Evolutionary conservation across 1,284 basidiomycete genomes (phyloP).

Genomic region (Ceratobasidium sp.): DNA sequence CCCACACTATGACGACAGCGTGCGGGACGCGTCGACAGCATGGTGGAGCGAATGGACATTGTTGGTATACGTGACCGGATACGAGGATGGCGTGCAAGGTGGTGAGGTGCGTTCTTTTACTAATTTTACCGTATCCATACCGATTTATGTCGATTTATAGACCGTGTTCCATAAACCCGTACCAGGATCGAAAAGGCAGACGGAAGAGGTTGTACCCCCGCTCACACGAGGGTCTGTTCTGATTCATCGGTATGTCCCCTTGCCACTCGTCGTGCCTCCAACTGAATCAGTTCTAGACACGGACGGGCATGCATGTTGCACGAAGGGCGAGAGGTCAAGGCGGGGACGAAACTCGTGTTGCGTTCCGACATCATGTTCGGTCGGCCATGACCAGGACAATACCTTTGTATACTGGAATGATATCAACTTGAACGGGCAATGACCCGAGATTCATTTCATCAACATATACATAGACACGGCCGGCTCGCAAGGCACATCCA

Average conservation of each 20-base stretch:
- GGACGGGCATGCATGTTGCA: slow-evolving; percentile 82
- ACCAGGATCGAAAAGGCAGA: slow-evolving; percentile 57
- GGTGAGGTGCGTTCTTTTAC: slow-evolving; percentile 66
- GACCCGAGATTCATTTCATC: background rate
- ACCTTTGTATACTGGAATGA: background rate
- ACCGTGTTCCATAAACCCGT: slow-evolving; percentile 78
- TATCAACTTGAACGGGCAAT: background rate
- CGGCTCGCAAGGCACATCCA: background rate
- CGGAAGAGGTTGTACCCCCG: slow-evolving; percentile 68
- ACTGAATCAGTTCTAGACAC: slow-evolving; percentile 62
- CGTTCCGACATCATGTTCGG: slow-evolving; percentile 80
- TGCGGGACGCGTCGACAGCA: slow-evolving; percentile 58
- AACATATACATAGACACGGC: background rate
- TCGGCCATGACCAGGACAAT: slow-evolving; percentile 6
- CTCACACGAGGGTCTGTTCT: slow-evolving; percentile 76
- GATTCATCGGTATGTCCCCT: slow-evolving; percentile 70
- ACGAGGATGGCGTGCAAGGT: slow-evolving; percentile 77
- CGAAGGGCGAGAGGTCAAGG: slow-evolving; percentile 75
- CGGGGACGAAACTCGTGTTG: slow-evolving; percentile 81
- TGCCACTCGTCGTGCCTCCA: background rate
- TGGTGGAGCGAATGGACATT: slow-evolving; percentile 79
- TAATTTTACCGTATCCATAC: background rate
- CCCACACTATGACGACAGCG: slow-evolving; percentile 80
- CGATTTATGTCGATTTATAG: slow-evolving; percentile 54
- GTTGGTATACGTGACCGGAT: slow-evolving; percentile 79